These are phyloP conservation scores for Pseudogymnoascus sp. DNA, from an alignment of 2,329 filamentous ascomycete genomes.

Conservation along the genomic window DNA sequence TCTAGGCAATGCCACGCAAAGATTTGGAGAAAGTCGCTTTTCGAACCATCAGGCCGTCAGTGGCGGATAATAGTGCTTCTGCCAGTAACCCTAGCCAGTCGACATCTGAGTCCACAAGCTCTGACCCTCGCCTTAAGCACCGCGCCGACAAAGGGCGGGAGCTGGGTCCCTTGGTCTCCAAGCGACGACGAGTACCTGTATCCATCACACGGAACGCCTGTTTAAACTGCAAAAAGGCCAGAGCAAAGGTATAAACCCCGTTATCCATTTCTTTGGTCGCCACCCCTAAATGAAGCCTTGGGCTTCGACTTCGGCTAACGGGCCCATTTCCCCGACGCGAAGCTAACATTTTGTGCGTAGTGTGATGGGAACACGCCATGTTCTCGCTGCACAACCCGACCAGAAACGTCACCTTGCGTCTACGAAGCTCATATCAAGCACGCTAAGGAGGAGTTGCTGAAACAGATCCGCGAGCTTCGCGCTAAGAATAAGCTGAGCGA, in stretches of 20 bases:
- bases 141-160: constrained; percentile 17
- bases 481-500: constrained; percentile 23
- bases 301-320: not conserved
- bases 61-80: constrained; percentile 16
- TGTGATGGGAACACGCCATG: constrained; percentile 29
- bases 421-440: constrained; percentile 30
- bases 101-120: constrained; percentile 21
- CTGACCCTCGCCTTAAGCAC: constrained; percentile 19
- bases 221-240: constrained; percentile 28
- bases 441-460: constrained; percentile 28
- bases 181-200: constrained; percentile 27
- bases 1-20: not conserved
- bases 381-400: constrained; percentile 24
- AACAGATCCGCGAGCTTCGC: constrained; percentile 26
- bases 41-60: not conserved
- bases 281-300: not conserved
- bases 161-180: constrained; percentile 13
- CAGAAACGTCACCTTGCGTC: constrained; percentile 21
- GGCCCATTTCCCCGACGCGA: not conserved
- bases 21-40: not conserved
- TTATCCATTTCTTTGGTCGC: not conserved
- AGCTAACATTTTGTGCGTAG: constrained; percentile 15
- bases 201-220: constrained; percentile 30
- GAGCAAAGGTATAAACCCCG: constrained; percentile 26
- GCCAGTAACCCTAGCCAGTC: constrained; percentile 20